Conservation (phyloP, 768 basidiomycete species). For the Butyriboletus loyo region DNA sequence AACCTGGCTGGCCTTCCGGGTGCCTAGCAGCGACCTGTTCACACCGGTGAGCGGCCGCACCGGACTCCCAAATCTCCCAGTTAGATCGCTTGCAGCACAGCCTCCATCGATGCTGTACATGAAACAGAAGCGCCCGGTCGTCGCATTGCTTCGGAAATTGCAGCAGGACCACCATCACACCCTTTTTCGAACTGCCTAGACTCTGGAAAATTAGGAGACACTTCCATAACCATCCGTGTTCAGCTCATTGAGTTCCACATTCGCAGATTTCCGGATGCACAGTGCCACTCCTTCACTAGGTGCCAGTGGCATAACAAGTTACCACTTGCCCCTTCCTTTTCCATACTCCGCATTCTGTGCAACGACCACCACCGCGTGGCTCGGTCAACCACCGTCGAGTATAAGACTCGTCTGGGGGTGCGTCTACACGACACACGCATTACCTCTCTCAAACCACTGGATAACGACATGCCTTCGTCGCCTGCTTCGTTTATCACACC, state of each 20-base stretch:
- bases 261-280: conserved; percentile 6
- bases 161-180: conserved; percentile 14
- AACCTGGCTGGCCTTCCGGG: conserved; percentile 57
- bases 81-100: conserved; percentile 10
- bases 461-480: conserved; percentile 24
- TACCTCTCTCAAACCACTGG: conserved; percentile 15
- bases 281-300: conserved; percentile 11
- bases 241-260: conserved; percentile 9
- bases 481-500: conserved; percentile 26
- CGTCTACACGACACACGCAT: conserved; percentile 13
- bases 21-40: conserved; percentile 6
- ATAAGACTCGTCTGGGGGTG: conserved; percentile 17
- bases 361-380: conserved; percentile 18
- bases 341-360: conserved; percentile 18
- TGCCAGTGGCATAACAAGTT: conserved; percentile 18
- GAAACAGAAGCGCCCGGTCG: conserved; percentile 22
- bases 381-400: conserved; percentile 10
- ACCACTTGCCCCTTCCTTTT: conserved; percentile 6
- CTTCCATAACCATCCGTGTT: conserved; percentile 15
- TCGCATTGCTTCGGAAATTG: conserved; percentile 29
- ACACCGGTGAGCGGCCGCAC: conserved; percentile 14
- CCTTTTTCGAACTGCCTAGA: conserved; percentile 19
- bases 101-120: conserved; percentile 21
- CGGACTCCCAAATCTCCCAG: conserved; percentile 7
- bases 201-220: conserved; percentile 5